Conservation (phyloP, 2,329 filamentous ascomycete species). For the Lojkania enalia region DNA sequence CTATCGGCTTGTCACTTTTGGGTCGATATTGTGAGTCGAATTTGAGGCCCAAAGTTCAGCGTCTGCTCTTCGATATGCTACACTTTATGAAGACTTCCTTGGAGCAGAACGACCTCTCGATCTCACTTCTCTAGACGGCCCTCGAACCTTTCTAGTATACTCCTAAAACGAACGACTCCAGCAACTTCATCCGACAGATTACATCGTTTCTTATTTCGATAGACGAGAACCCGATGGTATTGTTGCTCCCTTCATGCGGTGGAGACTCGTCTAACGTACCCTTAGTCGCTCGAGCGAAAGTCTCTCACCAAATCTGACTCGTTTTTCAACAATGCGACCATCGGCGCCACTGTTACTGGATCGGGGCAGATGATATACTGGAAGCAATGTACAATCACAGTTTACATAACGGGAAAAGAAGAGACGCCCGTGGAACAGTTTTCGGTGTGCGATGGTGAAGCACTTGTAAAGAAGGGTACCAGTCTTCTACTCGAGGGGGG, state of each 20-base stretch:
- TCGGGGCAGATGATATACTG: constrained; percentile 4
- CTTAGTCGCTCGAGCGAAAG: constrained; percentile 1
- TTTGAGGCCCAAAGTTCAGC: constrained; percentile 2
- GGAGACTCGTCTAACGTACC: neutral
- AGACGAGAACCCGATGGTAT: constrained; percentile 1
- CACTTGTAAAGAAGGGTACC: constrained; percentile 3
- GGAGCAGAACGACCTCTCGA: constrained; percentile 1
- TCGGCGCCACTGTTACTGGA: constrained; percentile 1
- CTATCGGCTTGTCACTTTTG: neutral
- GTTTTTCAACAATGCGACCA: constrained; percentile 1
- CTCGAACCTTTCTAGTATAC: constrained; percentile 1
- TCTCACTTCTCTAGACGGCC: neutral
- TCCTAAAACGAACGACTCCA: constrained; percentile 1
- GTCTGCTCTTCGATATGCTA: constrained; percentile 3
- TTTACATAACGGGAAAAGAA: constrained; percentile 1
- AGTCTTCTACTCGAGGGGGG: constrained; percentile 3
- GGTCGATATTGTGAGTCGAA: constrained; percentile 1
- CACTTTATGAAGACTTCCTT: constrained; percentile 3
- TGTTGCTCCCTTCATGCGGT: neutral
- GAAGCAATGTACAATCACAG: constrained; percentile 1
- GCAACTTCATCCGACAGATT: neutral
- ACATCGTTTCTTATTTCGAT: neutral
- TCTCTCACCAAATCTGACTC: neutral
- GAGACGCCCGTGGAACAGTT: neutral
- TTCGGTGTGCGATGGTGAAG: neutral